Base-by-base conservation (phyloP, 805 yeast species). In the Geotrichum ghanense region DNA sequence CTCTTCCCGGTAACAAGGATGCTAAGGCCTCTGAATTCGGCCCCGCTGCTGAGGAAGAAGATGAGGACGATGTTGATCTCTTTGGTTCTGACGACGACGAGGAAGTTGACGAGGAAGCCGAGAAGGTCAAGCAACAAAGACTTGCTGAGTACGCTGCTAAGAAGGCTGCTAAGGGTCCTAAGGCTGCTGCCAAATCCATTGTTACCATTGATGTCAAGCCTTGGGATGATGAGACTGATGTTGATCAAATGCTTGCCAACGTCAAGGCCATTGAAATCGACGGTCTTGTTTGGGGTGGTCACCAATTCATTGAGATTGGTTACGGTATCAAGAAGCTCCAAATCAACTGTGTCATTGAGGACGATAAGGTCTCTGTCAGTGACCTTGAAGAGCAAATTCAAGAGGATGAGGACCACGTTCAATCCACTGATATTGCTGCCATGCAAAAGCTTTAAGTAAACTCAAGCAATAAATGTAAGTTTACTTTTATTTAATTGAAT, bases 321-420 rank as follows among this genome's bases (percentile, higher is more conserved):
- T n/a, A 26, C 12, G 12, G 12, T n/a, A 26, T 26, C 34, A 12
- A 26, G 84, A 92, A 92, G 80, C 81, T 92, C 70, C 98, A 92
- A 79, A 85, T 92, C 74, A 90, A 89, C 89, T 73, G 84, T 74
- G 98, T 92, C 67, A 83, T 92, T 60, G 97, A 90, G 80, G 98
- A 92, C 73, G 95, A 78, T 60, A 82, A 81, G 79, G 96, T 92
- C 57, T 86, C 97, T 55, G 64, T 88, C 63, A 95, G 85, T 60
- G 97, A 84, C 48, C 82, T 92, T 67, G 73, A 71, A 56, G 63
- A 62, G 51, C 76, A 79, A 58, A 86, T 83, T 70, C 81, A 76
- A 68, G 97, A 81, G 66, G 95, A 85, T 70, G 98, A 92, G 79
- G 98, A 92, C 76, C 92, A 88, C 76, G 96, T 92, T 65, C 98